Evolutionary conservation across 768 basidiomycete genomes (phyloP), one percentile per base, ranked within the genome.

Genomic region (Podaxis sp.): DNA sequence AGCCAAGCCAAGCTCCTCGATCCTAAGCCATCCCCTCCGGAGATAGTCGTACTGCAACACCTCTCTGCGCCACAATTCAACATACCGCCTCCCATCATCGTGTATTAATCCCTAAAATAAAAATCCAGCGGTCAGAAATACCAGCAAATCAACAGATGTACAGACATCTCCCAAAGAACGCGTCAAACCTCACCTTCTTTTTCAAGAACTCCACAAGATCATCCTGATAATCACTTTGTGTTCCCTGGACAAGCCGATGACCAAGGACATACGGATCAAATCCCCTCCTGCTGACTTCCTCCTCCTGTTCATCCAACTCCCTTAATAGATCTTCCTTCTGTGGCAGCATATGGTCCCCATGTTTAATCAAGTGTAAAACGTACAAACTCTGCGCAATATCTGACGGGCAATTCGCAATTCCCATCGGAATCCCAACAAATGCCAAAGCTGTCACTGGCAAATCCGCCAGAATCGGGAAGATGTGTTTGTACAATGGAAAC

Each of bases 381-480:
- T 83, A 80, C 2, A 82, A 69, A 50, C 80, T 77, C 69, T 87
- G 85, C 7, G 84, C 84, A 55, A 73, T 66, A 66, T 82, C 80
- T 13, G 78, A 78, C 2, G 82, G 80, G 53, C 79, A 81, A 69
- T 82, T 83, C 4, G 77, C 72, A 40, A 82, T 78, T 54, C 75
- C 68, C 3, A 78, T 74, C 2, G 83, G 83, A 2, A 86, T 74
- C 2, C 85, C 84, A 61, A 86, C 73, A 69, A 87, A 85, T 4
- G 82, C 76, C 24, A 86, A 78, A 15, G 84, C 82, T 41, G 78
- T 83, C 1, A 77, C 69, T 0, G 85, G 85, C 57, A 82, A 73
- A 7, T 71, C 68, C 4, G 78, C 67, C n/a, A 78, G 76, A 46
- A 86, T 71, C 13, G 81, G 82, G 65, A 88, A 78, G 25, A 86